phyloP scores from a whole-genome alignment of 2,329 filamentous ascomycete species.

The Aureobasidium uvarum region DNA sequence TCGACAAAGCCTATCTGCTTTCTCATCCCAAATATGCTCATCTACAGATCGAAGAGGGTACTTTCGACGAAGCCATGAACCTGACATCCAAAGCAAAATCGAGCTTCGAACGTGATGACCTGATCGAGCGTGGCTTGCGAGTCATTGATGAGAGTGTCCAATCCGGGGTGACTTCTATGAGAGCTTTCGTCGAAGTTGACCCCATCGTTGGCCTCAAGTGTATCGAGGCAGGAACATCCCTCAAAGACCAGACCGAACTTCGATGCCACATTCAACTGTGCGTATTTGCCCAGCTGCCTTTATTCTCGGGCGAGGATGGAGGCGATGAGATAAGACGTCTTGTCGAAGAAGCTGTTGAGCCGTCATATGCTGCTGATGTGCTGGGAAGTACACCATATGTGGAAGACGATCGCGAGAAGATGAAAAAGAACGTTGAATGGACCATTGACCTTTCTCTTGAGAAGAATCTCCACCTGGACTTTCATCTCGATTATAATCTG shows the following conservation, averaged over 20 bases:
- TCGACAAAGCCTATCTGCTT: slow-evolving; percentile 65
- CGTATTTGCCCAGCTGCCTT: slow-evolving; percentile 67
- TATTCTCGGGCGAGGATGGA: slow-evolving; percentile 56
- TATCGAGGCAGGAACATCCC: slow-evolving; percentile 55
- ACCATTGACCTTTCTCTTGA: slow-evolving; percentile 56
- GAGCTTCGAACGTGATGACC: slow-evolving; percentile 60
- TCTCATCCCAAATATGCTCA: slow-evolving; percentile 59
- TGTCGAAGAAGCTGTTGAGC: slow-evolving; percentile 48
- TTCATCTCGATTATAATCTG: slow-evolving; percentile 70
- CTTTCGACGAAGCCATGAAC: slow-evolving; percentile 64
- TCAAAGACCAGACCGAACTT: slow-evolving; percentile 51
- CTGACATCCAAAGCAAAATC: slow-evolving; percentile 61
- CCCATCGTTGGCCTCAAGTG: slow-evolving; percentile 58
- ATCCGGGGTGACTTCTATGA: slow-evolving; percentile 65
- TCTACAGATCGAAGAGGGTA: slow-evolving; percentile 59
- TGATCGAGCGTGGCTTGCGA: slow-evolving; percentile 62
- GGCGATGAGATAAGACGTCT: slow-evolving; percentile 52
- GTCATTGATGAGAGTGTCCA: slow-evolving; percentile 63
- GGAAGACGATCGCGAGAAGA: slow-evolving; percentile 52
- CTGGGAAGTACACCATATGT: slow-evolving; percentile 70
- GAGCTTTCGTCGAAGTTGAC: slow-evolving; percentile 71
- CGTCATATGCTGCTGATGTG: slow-evolving; percentile 51
- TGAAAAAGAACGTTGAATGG: slow-evolving; percentile 61
- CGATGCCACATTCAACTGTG: slow-evolving; percentile 64
- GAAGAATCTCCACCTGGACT: slow-evolving; percentile 60